Conservation (phyloP, 2,329 filamentous ascomycete species). For the Alternaria triticimaculans region DNA sequence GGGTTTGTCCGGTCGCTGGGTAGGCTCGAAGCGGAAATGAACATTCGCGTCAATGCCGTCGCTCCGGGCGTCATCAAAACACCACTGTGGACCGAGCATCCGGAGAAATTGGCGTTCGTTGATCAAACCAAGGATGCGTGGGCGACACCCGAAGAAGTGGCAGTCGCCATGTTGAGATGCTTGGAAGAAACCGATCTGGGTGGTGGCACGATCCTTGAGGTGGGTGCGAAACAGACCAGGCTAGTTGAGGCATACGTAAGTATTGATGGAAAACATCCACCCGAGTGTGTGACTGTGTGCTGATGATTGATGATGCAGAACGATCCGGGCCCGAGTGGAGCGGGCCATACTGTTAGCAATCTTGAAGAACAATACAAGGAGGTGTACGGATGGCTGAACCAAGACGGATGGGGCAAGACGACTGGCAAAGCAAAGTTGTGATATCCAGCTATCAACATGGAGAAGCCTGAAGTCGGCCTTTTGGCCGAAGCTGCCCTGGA, state of each 20-base stretch:
- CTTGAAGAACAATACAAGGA: conserved; percentile 53
- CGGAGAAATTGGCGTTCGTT: conserved; percentile 64
- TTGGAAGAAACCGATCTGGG: conserved; percentile 58
- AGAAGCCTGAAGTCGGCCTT: neutral
- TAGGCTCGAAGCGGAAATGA: conserved; percentile 55
- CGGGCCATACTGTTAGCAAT: conserved; percentile 57
- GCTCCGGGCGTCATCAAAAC: conserved; percentile 68
- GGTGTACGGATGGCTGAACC: conserved; percentile 56
- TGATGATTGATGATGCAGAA: conserved; percentile 34
- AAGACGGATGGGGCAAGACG: conserved; percentile 62
- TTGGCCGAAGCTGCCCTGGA: neutral
- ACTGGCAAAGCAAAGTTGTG: conserved; percentile 20
- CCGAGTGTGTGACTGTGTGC: neutral
- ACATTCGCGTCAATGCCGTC: conserved; percentile 66
- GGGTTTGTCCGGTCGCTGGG: conserved; percentile 60
- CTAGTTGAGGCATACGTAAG: conserved; percentile 53
- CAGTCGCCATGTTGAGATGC: conserved; percentile 63
- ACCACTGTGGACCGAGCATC: conserved; percentile 67
- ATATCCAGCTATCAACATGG: neutral
- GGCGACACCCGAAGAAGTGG: conserved; percentile 68
- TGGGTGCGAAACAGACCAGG: conserved; percentile 59
- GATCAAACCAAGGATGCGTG: conserved; percentile 59
- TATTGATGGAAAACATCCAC: neutral
- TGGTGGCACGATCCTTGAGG: conserved; percentile 61
- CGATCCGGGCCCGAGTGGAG: conserved; percentile 60